Evolutionary conservation across 257 asterid species (phyloP).

Genomic region (Linaria vulgaris): DNA sequence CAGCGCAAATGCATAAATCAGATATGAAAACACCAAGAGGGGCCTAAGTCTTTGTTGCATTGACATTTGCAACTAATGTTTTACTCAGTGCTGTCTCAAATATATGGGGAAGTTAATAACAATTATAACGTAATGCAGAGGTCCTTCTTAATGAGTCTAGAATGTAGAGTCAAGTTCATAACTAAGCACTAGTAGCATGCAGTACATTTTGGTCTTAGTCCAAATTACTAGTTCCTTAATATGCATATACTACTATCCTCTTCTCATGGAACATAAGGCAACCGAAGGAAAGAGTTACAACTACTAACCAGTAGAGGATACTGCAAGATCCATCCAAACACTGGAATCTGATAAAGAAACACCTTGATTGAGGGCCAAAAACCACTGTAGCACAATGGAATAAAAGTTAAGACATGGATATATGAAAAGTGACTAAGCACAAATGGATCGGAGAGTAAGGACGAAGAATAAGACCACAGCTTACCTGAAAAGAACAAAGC

Average conservation of each 20-base stretch:
- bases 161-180: no score
- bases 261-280: constrained; percentile 12
- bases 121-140: no score
- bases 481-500: constrained; percentile 68
- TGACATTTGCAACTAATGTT: no score
- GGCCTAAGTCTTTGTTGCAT: no score
- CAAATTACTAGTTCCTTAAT: no score
- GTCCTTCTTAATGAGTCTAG: no score
- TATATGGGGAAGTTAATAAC: no score
- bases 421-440: background rate
- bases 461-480: constrained; percentile 22
- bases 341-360: constrained; percentile 76
- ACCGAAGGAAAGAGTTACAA: background rate
- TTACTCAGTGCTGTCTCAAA: no score
- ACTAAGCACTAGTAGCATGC: background rate
- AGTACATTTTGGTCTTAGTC: constrained; percentile 1
- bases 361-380: constrained; percentile 86
- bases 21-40: no score
- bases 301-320: constrained; percentile 63
- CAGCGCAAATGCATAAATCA: no score
- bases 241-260: background rate
- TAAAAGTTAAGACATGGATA: constrained; percentile 15
- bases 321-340: constrained; percentile 73
- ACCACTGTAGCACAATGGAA: constrained; percentile 49
- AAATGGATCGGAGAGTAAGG: constrained; percentile 1